Evolutionary conservation across 352 stramenopile species (phyloP).

Genomic region (Thalassiosira ordinaria): DNA sequence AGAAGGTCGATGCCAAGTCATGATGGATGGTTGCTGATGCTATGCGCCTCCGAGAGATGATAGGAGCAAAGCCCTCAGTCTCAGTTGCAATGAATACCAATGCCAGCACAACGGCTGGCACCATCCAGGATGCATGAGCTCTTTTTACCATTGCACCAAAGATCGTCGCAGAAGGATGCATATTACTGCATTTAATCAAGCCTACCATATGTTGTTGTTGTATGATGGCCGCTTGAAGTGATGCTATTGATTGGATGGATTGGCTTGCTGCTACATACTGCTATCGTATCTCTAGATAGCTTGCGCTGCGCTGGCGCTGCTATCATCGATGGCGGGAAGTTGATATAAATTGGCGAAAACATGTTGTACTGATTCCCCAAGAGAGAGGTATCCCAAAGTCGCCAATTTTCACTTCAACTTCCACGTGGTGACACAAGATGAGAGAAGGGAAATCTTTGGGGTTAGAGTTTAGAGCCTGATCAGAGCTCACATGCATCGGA

Average conservation of each 20-base stretch:
- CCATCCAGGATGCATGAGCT: not conserved
- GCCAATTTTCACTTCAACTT: conserved; percentile 13
- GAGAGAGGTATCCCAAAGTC: not conserved
- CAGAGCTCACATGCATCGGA: too few species aligned
- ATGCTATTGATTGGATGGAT: too few species aligned
- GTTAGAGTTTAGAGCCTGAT: too few species aligned
- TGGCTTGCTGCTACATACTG: too few species aligned
- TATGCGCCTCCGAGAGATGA: not conserved
- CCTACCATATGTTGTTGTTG: too few species aligned
- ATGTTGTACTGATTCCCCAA: not conserved
- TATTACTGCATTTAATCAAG: not conserved
- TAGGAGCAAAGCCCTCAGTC: conserved; percentile 28
- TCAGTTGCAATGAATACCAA: conserved; percentile 1
- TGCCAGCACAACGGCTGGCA: conserved; percentile 14
- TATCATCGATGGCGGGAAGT: too few species aligned
- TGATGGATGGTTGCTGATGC: not conserved
- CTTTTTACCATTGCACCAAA: not conserved
- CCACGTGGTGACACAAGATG: not conserved
- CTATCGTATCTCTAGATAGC: too few species aligned
- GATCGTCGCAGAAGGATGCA: not conserved
- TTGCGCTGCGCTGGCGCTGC: too few species aligned
- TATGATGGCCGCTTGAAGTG: too few species aligned
- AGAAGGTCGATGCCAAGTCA: not conserved
- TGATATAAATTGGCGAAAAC: conserved; percentile 3
- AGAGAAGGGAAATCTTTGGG: not conserved